Conservation (phyloP, 139 green algal genomes). For the Tetradesmus obliquus region DNA sequence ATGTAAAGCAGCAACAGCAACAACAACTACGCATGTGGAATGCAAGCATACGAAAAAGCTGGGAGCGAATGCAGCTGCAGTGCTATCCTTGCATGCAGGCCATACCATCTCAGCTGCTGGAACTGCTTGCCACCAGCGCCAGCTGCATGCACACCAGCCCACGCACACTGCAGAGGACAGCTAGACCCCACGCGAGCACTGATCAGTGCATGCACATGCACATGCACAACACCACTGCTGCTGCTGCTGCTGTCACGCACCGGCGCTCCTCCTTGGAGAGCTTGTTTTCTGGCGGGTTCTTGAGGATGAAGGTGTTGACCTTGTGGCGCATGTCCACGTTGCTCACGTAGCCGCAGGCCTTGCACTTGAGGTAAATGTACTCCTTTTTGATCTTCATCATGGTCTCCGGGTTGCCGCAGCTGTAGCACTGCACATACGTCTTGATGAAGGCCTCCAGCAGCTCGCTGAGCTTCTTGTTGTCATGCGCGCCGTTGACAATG, state of each 20-base stretch:
- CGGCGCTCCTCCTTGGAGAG: conserved; percentile 93
- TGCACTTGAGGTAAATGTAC: conserved; percentile 96
- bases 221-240: background rate
- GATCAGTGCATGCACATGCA: background rate
- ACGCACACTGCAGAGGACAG: background rate
- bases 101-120: no score
- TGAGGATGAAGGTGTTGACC: conserved; percentile 99
- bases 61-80: no score
- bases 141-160: background rate
- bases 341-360: conserved; percentile 86
- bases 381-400: conserved; percentile 93
- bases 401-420: conserved; percentile 98
- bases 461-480: conserved; percentile 82
- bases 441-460: conserved; percentile 99
- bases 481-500: conserved; percentile 95
- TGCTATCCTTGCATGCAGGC: background rate
- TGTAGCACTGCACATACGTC: conserved; percentile 99
- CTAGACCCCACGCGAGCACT: background rate
- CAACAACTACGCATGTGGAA: background rate
- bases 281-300: conserved; percentile 97
- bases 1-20: background rate
- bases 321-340: conserved; percentile 96
- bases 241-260: conserved; percentile 54
- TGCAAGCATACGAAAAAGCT: background rate
- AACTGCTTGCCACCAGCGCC: background rate